A percentile compares a stretch with the other conserved stretches of the same genome.
Conservation (phyloP, 2,329 filamentous ascomycete species). For the Talaromyces piceae region DNA sequence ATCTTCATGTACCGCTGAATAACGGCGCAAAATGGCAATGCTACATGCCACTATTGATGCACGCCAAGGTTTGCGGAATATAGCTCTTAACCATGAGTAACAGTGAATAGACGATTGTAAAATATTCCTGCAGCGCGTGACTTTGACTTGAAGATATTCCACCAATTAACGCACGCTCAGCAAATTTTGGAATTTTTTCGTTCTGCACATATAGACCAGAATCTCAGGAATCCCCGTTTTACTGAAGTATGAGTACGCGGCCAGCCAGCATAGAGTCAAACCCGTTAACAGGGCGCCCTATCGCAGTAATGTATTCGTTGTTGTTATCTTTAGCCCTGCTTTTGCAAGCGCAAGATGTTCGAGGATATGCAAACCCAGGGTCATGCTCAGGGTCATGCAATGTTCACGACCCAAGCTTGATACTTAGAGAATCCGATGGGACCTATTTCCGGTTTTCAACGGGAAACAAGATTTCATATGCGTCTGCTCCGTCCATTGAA, state of each 20-base stretch:
- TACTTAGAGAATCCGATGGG: slow-evolving; percentile 41
- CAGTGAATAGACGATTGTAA: too few relatives aligned
- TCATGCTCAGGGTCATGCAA: slow-evolving; percentile 25
- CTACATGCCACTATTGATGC: not conserved
- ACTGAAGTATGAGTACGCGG: too few relatives aligned
- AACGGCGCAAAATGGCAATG: too few relatives aligned
- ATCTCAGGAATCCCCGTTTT: too few relatives aligned
- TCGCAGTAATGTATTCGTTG: not conserved
- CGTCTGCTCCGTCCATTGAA: slow-evolving; percentile 39
- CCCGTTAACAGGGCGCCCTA: too few relatives aligned
- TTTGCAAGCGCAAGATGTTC: not conserved
- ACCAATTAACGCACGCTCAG: not conserved
- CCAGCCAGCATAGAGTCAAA: too few relatives aligned
- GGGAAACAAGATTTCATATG: slow-evolving; percentile 43
- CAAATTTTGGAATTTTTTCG: too few relatives aligned
- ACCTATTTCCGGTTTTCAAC: slow-evolving; percentile 50
- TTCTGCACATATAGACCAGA: too few relatives aligned
- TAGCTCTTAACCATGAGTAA: not conserved
- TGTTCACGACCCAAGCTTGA: slow-evolving; percentile 43
- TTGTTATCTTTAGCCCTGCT: not conserved
- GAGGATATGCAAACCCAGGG: slow-evolving; percentile 22
- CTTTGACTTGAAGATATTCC: not conserved
- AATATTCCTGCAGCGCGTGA: too few relatives aligned
- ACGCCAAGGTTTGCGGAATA: not conserved
- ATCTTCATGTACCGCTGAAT: too few relatives aligned